Base-by-base conservation (phyloP, 1,139 yeast genomes). In the Scheffersomyces parashehatae region DNA sequence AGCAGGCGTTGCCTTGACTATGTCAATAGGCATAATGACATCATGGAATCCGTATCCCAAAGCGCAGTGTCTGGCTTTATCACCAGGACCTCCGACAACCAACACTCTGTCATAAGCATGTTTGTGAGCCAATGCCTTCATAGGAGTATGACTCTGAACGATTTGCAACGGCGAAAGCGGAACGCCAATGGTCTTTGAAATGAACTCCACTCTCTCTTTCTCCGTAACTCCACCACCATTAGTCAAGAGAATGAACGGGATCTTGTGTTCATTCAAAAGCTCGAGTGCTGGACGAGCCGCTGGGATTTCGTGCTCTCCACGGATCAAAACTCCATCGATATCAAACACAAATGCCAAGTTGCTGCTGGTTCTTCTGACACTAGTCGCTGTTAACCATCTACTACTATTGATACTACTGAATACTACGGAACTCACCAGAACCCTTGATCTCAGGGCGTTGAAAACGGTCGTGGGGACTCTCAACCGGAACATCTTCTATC, bases 181-280 rank as follows among this genome's bases (percentile, higher is more conserved):
- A 4, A 82, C 65, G 5, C 72, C 75, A 30, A 88, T 62, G 29
- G 68, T 66, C n/a, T 68, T 55, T 3, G 85, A 74, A 12, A 93
- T 65, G 41, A 75, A 80, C 5, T 71, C 70, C 1, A 83, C 83
- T 37, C 97, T 73, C 13, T 73, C 76, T 5, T 58, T 49, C 60
- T 93, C 99, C 20, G 81, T 68, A 41, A 77, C 77, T 3, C 99
- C 98, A 5, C 99, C 99, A 26, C 99, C 98, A 60, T 93, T 93
- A 15, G 98, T 93, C 60, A 93, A 70, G 38, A 93, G 63, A 16
- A 90, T 82, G 70, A 82, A 93, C 0, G 99, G 98, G 11, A 91
- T 69, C n/a, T 75, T 69, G 30, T 75, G 60, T 3, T 69, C 50
- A 44, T 83, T 72, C 41, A 93, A 72, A 24, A 80, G 62, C 33